Evolutionary conservation across 441 rosid species (phyloP).

Genomic region (Geranium incanum): DNA sequence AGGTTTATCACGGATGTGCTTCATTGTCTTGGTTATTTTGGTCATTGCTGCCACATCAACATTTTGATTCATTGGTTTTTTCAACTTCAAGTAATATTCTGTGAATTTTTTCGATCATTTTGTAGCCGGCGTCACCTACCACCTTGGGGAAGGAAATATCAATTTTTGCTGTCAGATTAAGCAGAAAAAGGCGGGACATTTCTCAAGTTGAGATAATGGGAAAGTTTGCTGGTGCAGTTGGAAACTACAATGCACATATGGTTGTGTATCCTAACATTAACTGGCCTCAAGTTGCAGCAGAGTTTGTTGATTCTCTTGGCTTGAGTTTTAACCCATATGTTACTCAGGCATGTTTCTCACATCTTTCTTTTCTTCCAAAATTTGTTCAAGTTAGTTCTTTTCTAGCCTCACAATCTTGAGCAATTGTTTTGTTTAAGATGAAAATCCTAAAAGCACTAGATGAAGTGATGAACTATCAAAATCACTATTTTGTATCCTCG

Average conservation of each 20-base stretch:
- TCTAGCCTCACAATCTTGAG: background rate
- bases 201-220: constrained; percentile 72
- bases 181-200: constrained; percentile 64
- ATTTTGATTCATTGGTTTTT: constrained; percentile 3
- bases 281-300: constrained; percentile 75
- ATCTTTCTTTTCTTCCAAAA: background rate
- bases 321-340: constrained; percentile 80
- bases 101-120: constrained; percentile 1
- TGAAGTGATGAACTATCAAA: background rate
- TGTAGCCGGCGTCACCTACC: constrained; percentile 94
- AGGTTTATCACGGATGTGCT: background rate
- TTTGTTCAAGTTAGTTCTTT: background rate
- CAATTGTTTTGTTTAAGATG: background rate
- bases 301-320: constrained; percentile 82
- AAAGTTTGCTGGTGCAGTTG: constrained; percentile 96
- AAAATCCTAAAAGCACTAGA: background rate
- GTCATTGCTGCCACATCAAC: constrained; percentile 2
- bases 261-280: constrained; percentile 64
- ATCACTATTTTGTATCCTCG: background rate
- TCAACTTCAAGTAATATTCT: background rate
- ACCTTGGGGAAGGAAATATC: constrained; percentile 95
- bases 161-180: constrained; percentile 71
- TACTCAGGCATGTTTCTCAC: constrained; percentile 50
- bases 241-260: constrained; percentile 86
- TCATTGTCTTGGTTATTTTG: constrained; percentile 1